A percentile compares a stretch with the other conserved stretches of the same genome.
These are phyloP conservation scores for Trebouxiophyceae sp. DNA, from an alignment of 163 green algal genomes.

Conservation along the genomic window DNA sequence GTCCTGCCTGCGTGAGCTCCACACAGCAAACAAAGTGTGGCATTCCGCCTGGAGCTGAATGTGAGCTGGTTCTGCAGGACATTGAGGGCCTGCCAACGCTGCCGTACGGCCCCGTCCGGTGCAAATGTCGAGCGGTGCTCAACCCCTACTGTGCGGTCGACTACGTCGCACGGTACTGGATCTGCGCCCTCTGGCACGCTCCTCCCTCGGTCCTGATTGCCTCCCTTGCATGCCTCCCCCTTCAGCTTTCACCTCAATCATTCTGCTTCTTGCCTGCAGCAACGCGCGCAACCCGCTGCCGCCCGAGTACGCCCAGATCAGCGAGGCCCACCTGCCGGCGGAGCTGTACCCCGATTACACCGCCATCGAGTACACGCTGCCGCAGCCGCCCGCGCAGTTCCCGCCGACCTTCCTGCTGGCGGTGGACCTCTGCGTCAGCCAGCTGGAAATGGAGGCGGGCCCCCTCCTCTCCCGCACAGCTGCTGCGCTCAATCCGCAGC, in stretches of 20 bases:
- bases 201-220: neutral
- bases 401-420: slow-evolving; percentile 56
- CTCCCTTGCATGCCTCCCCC: neutral
- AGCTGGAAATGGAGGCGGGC: neutral
- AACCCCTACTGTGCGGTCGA: slow-evolving; percentile 50
- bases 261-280: neutral
- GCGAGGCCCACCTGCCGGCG: slow-evolving; percentile 47
- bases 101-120: slow-evolving; percentile 50
- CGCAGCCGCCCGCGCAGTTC: slow-evolving; percentile 6
- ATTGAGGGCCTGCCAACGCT: slow-evolving; percentile 23
- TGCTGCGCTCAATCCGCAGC: neutral
- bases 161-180: slow-evolving; percentile 24
- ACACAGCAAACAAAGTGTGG: neutral
- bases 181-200: slow-evolving; percentile 25
- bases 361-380: slow-evolving; percentile 48
- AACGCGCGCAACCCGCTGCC: slow-evolving; percentile 50
- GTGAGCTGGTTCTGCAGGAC: neutral
- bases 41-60: neutral
- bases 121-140: slow-evolving; percentile 39
- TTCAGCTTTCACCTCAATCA: neutral
- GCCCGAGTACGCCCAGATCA: slow-evolving; percentile 50
- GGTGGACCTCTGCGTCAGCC: slow-evolving; percentile 28
- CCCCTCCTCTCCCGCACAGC: too few species aligned
- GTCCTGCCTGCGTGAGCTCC: neutral
- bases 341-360: slow-evolving; percentile 58